Base-by-base conservation (phyloP, 441 rosid genomes). In the Capsella rubella region DNA sequence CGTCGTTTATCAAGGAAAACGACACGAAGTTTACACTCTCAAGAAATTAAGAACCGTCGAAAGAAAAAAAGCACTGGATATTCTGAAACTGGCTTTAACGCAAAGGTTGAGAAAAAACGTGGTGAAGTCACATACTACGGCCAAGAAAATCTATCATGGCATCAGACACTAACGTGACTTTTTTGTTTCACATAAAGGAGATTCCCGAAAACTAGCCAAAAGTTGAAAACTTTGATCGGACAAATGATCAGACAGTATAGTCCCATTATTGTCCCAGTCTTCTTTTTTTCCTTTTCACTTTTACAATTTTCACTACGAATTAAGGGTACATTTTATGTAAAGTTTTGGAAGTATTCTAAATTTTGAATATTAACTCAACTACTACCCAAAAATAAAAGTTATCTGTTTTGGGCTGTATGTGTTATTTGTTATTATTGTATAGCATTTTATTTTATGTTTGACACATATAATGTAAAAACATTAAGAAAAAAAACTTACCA, bases 401-500 rank as follows among this genome's bases (percentile, higher is more conserved):
- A 15, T 34, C 3, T n/a, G 5, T 34, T 34, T 61, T 62, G 11
- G 49, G 65, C 18, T 40, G 65, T 40, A 25, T 25, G 29, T 37
- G 64, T 1, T 21, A 7, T 9, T 37, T 10, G 9, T 2, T 14
- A 54, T 28, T 29, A 29, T 14, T 21, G 2, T 25, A 2, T 54
- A 6, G 27, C 42, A 21, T 1, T 21, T 21, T 21, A 21, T 21
- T 21, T 21, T 21, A 21, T 21, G 25, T 21, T 21, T 21, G 25
- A 21, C 25, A 21, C 25, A 21, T 21, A 21, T 21, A 21, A 21
- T 21, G 32, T 28, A n/a, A 28, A 54, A 12, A 53, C 8, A 12
- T 11, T 7, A n/a, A 5, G 4, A 40, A 34, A 43, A 25, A 2
- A 56, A 28, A 58, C 0, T 72, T 72, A 85, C 87, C 87, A 83